phyloP scores from a whole-genome alignment of 106 monocot genomes.

The Acorus calamus region DNA sequence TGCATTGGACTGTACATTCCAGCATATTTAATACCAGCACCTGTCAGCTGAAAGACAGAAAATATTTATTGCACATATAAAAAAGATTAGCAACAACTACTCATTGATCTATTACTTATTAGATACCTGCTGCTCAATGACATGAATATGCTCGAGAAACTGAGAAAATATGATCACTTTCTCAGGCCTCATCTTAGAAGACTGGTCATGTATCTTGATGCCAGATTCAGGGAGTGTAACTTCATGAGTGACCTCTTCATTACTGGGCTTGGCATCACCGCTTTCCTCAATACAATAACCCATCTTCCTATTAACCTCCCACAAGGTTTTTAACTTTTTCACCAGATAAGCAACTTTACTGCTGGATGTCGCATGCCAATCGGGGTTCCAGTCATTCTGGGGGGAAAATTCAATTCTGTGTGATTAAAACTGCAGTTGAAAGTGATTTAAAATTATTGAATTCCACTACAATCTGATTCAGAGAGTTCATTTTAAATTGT shows the following conservation, averaged over 20 bases:
- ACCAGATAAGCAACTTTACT: constrained; percentile 91
- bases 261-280: background rate
- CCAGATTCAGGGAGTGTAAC: background rate
- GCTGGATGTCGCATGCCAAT: constrained; percentile 95
- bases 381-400: constrained; percentile 94
- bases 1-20: constrained; percentile 93
- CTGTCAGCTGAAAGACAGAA: constrained; percentile 38
- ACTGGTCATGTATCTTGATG: constrained; percentile 5
- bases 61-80: background rate
- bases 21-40: constrained; percentile 66
- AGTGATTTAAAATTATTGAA: too few species aligned
- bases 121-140: constrained; percentile 89
- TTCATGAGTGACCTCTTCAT: background rate
- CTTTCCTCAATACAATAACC: constrained; percentile 14
- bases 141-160: constrained; percentile 98
- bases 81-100: background rate
- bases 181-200: constrained; percentile 25
- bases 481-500: too few species aligned
- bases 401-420: too few species aligned
- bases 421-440: too few species aligned
- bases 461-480: too few species aligned
- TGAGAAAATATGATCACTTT: constrained; percentile 98
- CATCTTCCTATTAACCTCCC: constrained; percentile 37
- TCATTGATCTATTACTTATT: background rate
- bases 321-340: constrained; percentile 52